These are phyloP conservation scores for Prunus padus DNA, from an alignment of 306 rosid genomes.

Conservation along the genomic window DNA sequence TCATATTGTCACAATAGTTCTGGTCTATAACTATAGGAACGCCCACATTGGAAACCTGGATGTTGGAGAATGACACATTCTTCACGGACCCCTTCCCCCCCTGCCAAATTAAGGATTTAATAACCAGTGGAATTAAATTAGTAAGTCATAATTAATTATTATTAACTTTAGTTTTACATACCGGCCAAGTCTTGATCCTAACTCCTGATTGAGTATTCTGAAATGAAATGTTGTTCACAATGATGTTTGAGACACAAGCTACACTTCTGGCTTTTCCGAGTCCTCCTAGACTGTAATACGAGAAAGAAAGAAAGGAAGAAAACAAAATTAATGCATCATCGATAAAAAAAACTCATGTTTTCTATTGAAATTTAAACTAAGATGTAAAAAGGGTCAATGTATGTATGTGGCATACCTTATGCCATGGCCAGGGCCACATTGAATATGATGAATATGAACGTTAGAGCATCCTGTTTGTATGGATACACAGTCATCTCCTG, in stretches of 20 bases:
- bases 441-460: constrained; percentile 76
- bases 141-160: not conserved
- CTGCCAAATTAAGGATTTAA: constrained; percentile 31
- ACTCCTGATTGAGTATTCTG: constrained; percentile 77
- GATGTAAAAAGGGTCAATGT: not conserved
- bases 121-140: not conserved
- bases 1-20: constrained; percentile 75
- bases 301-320: not conserved
- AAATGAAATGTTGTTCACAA: constrained; percentile 62
- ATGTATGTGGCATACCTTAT: constrained; percentile 53
- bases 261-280: constrained; percentile 66
- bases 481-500: constrained; percentile 99
- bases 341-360: not conserved
- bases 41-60: constrained; percentile 66
- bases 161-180: constrained; percentile 5
- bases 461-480: constrained; percentile 92
- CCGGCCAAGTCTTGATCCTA: constrained; percentile 99
- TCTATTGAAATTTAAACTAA: not conserved
- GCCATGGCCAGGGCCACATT: constrained; percentile 99
- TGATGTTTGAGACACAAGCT: constrained; percentile 85
- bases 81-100: constrained; percentile 91
- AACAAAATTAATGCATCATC: not conserved
- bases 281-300: constrained; percentile 68
- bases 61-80: constrained; percentile 79
- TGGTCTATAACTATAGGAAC: constrained; percentile 80